Evolutionary conservation across 2,329 filamentous ascomycete species (phyloP).

Genomic region (Spiromastix sp.): DNA sequence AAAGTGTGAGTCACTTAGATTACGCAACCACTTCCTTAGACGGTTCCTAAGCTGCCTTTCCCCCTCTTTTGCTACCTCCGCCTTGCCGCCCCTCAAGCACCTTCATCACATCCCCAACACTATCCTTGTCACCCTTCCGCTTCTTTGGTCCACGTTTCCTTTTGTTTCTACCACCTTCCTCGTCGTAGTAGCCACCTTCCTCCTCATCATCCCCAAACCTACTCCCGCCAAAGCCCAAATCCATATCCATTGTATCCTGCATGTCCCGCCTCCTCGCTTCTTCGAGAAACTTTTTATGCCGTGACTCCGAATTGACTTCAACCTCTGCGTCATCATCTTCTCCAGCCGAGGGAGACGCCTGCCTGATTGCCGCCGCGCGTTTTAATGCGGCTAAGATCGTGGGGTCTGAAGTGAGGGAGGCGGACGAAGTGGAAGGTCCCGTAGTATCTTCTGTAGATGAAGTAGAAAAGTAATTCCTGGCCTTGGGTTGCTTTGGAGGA

Average conservation of each 20-base stretch:
- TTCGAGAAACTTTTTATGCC: conserved; percentile 63
- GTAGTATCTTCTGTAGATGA: conserved; percentile 28
- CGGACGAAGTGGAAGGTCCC: conserved; percentile 23
- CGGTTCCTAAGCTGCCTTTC: neutral
- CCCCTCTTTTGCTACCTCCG: conserved; percentile 8
- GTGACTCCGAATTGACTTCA: conserved; percentile 50
- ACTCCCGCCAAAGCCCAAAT: conserved; percentile 86
- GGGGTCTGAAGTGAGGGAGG: conserved; percentile 55
- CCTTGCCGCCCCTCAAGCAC: conserved; percentile 57
- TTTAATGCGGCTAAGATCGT: conserved; percentile 75
- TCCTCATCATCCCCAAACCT: conserved; percentile 84
- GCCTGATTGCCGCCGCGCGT: conserved; percentile 59
- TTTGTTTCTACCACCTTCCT: conserved; percentile 26
- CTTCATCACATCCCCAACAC: conserved; percentile 65
- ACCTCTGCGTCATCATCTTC: conserved; percentile 33
- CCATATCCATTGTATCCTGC: conserved; percentile 80
- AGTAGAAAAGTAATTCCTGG: conserved; percentile 40
- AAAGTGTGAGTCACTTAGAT: no score
- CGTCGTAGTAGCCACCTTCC: conserved; percentile 53
- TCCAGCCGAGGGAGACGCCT: conserved; percentile 35
- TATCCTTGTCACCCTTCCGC: conserved; percentile 49
- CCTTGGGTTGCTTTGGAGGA: conserved; percentile 11
- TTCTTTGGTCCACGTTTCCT: conserved; percentile 46
- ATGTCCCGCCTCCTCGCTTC: conserved; percentile 48
- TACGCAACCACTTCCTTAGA: no score